A percentile compares a stretch with the other conserved stretches of the same genome.
Evolutionary conservation across 1,284 basidiomycete species (phyloP).

Genomic region (Pascua guehoae): DNA sequence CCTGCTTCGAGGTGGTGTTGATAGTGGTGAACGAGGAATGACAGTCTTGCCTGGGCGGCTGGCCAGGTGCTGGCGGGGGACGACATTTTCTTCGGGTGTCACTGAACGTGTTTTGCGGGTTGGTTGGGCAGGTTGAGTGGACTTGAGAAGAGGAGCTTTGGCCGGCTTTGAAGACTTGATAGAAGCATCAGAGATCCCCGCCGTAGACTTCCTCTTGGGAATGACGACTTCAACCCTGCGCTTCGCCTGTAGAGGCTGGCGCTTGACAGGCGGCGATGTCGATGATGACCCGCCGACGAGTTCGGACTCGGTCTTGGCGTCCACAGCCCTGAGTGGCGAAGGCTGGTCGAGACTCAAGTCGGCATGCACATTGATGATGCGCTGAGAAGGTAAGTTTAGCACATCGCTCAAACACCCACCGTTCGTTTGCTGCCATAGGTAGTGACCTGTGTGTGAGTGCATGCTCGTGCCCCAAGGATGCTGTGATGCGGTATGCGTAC

Average conservation of each 20-base stretch:
- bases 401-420: constrained; percentile 19
- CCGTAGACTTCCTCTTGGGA: no score
- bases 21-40: no score
- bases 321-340: neutral
- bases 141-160: no score
- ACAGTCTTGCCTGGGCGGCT: no score
- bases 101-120: no score
- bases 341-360: constrained; percentile 21
- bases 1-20: no score
- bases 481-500: constrained; percentile 12
- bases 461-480: neutral
- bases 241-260: constrained; percentile 27
- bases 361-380: constrained; percentile 37
- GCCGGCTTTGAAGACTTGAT: no score
- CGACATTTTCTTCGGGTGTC: no score
- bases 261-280: neutral
- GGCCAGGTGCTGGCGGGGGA: no score
- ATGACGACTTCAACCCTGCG: neutral
- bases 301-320: neutral
- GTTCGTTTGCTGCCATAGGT: constrained; percentile 44
- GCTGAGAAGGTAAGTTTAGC: constrained; percentile 11
- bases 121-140: no score
- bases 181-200: no score
- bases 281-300: no score
- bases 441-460: constrained; percentile 32